A percentile compares a stretch with the other conserved stretches of the same genome.
Evolutionary conservation across 352 stramenopile species (phyloP).

Genomic region (Thraustochytrium sp.): DNA sequence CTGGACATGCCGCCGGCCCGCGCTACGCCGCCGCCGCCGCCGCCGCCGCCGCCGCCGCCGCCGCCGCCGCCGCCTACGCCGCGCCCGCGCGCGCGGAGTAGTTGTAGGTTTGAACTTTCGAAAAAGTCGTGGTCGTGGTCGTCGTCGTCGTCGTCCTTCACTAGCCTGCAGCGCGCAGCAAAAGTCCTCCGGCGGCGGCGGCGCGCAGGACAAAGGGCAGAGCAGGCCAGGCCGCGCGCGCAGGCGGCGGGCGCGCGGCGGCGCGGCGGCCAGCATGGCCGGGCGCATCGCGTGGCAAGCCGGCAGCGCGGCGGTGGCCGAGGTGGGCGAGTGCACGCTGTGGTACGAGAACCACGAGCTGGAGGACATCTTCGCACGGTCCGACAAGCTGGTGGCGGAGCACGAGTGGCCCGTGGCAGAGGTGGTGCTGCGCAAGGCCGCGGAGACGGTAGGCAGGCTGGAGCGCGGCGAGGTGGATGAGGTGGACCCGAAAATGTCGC

Average conservation of each 20-base stretch:
- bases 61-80: no score
- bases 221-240: neutral
- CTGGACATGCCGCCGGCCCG: no score
- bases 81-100: no score
- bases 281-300: constrained; percentile 16
- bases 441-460: neutral
- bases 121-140: no score
- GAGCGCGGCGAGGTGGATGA: neutral
- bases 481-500: neutral
- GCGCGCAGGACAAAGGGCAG: no score
- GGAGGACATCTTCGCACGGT: constrained; percentile 73
- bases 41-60: no score
- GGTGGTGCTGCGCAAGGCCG: neutral
- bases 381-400: constrained; percentile 70
- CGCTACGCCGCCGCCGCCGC: no score
- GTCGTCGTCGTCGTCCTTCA: no score
- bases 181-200: no score
- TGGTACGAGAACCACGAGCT: constrained; percentile 60
- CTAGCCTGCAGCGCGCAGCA: no score
- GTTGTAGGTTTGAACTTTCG: no score
- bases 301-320: neutral
- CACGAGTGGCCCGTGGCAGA: constrained; percentile 7
- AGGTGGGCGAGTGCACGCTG: constrained; percentile 30
- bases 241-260: no score
- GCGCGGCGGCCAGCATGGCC: neutral